Conservation (phyloP, 2,329 filamentous ascomycete species). For the Lomentospora prolificans region DNA sequence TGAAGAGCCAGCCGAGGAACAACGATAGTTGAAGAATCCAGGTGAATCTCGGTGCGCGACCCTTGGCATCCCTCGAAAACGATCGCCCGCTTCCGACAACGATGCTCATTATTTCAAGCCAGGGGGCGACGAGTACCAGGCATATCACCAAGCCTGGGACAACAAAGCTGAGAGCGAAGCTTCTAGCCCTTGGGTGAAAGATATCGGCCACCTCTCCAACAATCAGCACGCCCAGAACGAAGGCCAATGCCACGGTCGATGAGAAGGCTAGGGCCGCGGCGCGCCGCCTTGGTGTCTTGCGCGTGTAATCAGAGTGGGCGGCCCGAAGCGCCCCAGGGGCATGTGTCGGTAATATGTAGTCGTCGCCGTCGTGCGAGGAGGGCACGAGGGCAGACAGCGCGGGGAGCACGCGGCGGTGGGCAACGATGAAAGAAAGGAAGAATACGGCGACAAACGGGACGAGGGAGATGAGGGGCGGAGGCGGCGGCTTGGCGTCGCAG, state of each 20-base stretch:
- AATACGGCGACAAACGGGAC: slow-evolving; percentile 66
- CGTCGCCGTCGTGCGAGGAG: slow-evolving; percentile 48
- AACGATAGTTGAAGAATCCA: slow-evolving; percentile 54
- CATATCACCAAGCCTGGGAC: slow-evolving; percentile 62
- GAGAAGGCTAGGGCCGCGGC: slow-evolving; percentile 60
- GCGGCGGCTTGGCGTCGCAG: slow-evolving; percentile 38
- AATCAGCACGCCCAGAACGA: slow-evolving; percentile 70
- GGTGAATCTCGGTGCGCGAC: slow-evolving; percentile 46
- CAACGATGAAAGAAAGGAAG: slow-evolving; percentile 48
- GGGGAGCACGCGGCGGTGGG: slow-evolving; percentile 62
- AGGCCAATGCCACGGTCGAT: slow-evolving; percentile 64
- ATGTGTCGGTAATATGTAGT: slow-evolving; percentile 51
- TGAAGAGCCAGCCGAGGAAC: slow-evolving; percentile 59
- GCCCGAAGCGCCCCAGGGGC: slow-evolving; percentile 50
- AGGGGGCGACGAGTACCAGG: slow-evolving; percentile 65
- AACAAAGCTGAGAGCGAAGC: slow-evolving; percentile 57
- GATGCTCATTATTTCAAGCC: slow-evolving; percentile 65
- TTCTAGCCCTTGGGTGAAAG: slow-evolving; percentile 57
- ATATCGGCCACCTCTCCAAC: slow-evolving; percentile 75
- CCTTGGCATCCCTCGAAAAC: slow-evolving; percentile 48
- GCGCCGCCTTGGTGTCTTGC: slow-evolving; percentile 39
- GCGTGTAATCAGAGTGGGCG: slow-evolving; percentile 47
- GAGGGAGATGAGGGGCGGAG: slow-evolving; percentile 45
- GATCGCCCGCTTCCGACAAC: slow-evolving; percentile 49
- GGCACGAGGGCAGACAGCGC: slow-evolving; percentile 47